Base-by-base conservation (phyloP, 805 yeast species). In the Ascoidea asiatica region DNA sequence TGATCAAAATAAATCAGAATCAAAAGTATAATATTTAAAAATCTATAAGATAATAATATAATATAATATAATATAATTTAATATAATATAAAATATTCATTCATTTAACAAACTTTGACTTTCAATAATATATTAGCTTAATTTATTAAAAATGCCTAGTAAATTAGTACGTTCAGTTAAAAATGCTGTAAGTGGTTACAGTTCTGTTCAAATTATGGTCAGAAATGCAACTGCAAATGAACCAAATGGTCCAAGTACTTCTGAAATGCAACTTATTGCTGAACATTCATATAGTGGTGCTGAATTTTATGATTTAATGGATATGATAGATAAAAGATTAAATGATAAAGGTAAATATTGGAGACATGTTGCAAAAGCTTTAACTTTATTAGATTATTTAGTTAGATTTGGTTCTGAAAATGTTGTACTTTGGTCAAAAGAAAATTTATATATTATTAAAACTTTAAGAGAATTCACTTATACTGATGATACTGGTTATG, bases 301-400 rank as follows among this genome's bases (percentile, higher is more conserved):
- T 5, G 94, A 86, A 54, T 78, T 88, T 54, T 70, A 87, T 56
- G 95, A 88, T 57, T 77, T 88, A 41, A 84, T 90, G 94, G 97
- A 90, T 57, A 87, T 90, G 81, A 64, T 90, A 40, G 97, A 90
- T 64, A 77, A 87, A 52, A 74, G 98, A 50, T 66, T 90, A 51
- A 90, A 90, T 57, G 97, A 90, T 59, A 89, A 89, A 67, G 97
- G 97, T 49, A 89, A 88, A 61, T 84, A 90, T 64, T 90, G 97
- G 97, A 75, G 95, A 52, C 98, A 90, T 60, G 89, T 90, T 42
- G 89, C 94, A 50, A 92, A 90, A 62, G 80, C 95, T 1, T 69
- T 90, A 49, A 82, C 95, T 1, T 79, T 90, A n/a, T 70, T 90
- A 53, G 96, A 89, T 56, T 90, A 80, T 62, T 67, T 89, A 46